Conservation (phyloP, 2,329 filamentous ascomycete genomes). For the Gnomoniopsis sp. region DNA sequence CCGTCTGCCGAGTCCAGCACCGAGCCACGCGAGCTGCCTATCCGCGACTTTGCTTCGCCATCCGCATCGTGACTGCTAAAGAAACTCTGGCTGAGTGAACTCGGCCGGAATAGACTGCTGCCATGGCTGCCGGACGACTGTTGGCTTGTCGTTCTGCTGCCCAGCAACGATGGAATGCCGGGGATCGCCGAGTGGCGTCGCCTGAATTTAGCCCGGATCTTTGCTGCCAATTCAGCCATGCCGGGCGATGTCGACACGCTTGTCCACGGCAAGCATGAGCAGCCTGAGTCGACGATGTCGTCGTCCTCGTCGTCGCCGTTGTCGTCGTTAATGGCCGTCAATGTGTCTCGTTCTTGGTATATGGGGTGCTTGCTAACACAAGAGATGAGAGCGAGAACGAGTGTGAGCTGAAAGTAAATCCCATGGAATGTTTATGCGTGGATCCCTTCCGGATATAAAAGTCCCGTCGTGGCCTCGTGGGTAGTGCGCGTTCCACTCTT, state of each 20-base stretch:
- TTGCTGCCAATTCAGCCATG: slow-evolving; percentile 46
- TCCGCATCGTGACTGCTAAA: slow-evolving; percentile 2
- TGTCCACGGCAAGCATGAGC: background rate
- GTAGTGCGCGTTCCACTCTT: background rate
- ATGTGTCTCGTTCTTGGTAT: background rate
- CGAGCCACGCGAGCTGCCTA: slow-evolving; percentile 9
- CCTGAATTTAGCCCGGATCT: slow-evolving; percentile 44
- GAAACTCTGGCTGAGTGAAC: slow-evolving; percentile 7
- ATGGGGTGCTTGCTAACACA: background rate
- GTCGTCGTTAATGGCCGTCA: background rate
- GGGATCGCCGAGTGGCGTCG: slow-evolving; percentile 38
- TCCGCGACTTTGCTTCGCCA: slow-evolving; percentile 5
- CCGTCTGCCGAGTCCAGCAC: slow-evolving; percentile 2
- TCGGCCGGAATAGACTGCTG: slow-evolving; percentile 24
- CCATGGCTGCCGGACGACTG: slow-evolving; percentile 24
- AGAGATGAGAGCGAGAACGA: background rate
- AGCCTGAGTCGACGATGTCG: too few relatives aligned
- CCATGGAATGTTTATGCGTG: background rate
- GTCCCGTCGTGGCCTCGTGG: too few relatives aligned
- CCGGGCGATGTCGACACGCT: background rate
- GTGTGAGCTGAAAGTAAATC: background rate
- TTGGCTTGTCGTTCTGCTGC: slow-evolving; percentile 27
- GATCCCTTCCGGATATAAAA: background rate
- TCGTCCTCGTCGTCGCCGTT: background rate
- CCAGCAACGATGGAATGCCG: slow-evolving; percentile 29